phyloP scores from a whole-genome alignment of 2,329 filamentous ascomycete species.

The Aureobasidium vineae region DNA sequence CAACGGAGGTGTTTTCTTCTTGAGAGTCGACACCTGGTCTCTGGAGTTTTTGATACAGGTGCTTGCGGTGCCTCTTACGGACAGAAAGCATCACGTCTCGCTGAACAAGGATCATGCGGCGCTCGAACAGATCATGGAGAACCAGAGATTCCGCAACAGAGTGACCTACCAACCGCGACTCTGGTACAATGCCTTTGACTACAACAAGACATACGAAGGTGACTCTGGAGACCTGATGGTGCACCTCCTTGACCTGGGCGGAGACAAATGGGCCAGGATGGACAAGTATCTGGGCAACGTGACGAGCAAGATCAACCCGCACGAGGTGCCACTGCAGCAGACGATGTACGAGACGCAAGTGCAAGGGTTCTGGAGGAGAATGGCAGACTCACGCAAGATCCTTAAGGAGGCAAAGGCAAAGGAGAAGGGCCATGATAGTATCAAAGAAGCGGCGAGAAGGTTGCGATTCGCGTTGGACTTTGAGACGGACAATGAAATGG shows the following conservation, averaged over 20 bases:
- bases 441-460: constrained; percentile 7
- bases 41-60: constrained; percentile 32
- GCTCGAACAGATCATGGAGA: constrained; percentile 27
- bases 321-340: constrained; percentile 28
- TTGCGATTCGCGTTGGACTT: constrained; percentile 13
- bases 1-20: constrained; percentile 37
- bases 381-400: constrained; percentile 27
- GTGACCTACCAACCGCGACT: constrained; percentile 30
- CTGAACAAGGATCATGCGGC: constrained; percentile 28
- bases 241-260: constrained; percentile 32
- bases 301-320: constrained; percentile 24
- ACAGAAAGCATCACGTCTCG: constrained; percentile 31
- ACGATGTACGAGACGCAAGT: constrained; percentile 31
- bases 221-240: constrained; percentile 35
- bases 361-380: constrained; percentile 31
- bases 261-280: constrained; percentile 32
- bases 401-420: constrained; percentile 22
- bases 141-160: constrained; percentile 20
- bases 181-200: constrained; percentile 35
- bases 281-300: constrained; percentile 29
- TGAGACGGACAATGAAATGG: constrained; percentile 18
- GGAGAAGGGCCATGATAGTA: constrained; percentile 12
- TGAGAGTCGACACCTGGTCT: constrained; percentile 35
- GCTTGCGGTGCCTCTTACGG: constrained; percentile 29
- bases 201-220: constrained; percentile 38